Base-by-base conservation (phyloP, 139 green algal species). In the Spirogloea muscicola region DNA sequence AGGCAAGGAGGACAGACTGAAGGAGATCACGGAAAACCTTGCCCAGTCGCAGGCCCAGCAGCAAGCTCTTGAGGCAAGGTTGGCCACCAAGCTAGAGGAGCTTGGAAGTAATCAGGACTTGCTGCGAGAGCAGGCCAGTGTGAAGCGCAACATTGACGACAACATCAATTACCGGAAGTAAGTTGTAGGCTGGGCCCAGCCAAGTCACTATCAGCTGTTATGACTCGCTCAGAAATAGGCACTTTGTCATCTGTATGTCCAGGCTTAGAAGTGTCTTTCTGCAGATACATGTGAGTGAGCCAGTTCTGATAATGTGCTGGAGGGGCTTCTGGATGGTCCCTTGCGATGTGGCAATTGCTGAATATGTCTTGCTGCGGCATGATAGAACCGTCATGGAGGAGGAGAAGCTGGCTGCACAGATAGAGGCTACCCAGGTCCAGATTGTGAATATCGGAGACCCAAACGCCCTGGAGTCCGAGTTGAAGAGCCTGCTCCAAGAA, bases 121-220 rank as follows among this genome's bases (percentile, higher is more conserved):
- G 18, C 38, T 85, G 0, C 39, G 59, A 25, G 38, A 29, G 7
- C 58, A 85, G 42, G 66, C 49, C 1, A 25, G 9, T 6, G 68
- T 81, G 27, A 51, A 71, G 42, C 41, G 59, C 25, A 71, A 73
- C 39, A 67, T 86, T 43, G 81, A 84, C 10, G 81, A 85, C 55
- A 85, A 84, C 49, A 55, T 86, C 25, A 58, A 61, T 2, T 86
- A 70, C 5, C 42, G 49, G 40, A 49, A n/a, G n/a, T n/a, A n/a
- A n/a, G n/a, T n/a, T n/a, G n/a, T n/a, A n/a, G n/a, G n/a, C n/a
- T n/a, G n/a, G n/a, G n/a, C n/a, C n/a, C n/a, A n/a, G n/a, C n/a
- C n/a, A n/a, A n/a, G n/a, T n/a, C n/a, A n/a, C n/a, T n/a, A n/a
- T n/a, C n/a, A n/a, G n/a, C n/a, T n/a, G n/a, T n/a, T n/a, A n/a